Percentiles rank a stretch among this genome's conserved stretches.
Evolutionary conservation across 2,329 filamentous ascomycete genomes (phyloP).

Genomic region (Claviceps sorghi): DNA sequence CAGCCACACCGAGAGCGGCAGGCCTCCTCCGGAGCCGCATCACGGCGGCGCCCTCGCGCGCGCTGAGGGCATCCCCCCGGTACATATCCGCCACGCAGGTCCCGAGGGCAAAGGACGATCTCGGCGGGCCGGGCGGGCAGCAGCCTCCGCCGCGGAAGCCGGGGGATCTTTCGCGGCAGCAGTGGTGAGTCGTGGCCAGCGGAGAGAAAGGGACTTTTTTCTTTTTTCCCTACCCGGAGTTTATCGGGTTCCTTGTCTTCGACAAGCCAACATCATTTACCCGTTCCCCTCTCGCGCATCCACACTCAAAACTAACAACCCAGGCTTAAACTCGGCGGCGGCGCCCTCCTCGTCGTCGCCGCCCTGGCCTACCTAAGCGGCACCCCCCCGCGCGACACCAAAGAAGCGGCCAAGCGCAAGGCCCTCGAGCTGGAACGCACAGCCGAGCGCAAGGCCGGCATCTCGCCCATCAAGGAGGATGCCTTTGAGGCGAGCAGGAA

Average conservation of each 20-base stretch:
- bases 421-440: slow-evolving; percentile 1
- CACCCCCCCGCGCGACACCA: slow-evolving; percentile 2
- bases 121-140: slow-evolving; percentile 23
- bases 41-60: not conserved
- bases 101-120: slow-evolving; percentile 9
- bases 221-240: not conserved
- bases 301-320: no score
- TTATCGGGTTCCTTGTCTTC: not conserved
- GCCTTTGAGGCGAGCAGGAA: slow-evolving; percentile 1
- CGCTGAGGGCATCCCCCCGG: not conserved
- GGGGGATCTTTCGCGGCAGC: slow-evolving; percentile 16
- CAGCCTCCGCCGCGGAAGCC: slow-evolving; percentile 13
- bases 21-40: slow-evolving; percentile 2
- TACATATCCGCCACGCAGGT: slow-evolving; percentile 3
- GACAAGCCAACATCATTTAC: no score
- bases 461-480: slow-evolving; percentile 7
- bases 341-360: slow-evolving; percentile 13
- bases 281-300: no score
- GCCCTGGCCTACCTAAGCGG: slow-evolving; percentile 15
- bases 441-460: not conserved
- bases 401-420: slow-evolving; percentile 6
- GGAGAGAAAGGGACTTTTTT: no score
- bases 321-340: slow-evolving; percentile 17
- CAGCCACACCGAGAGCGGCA: not conserved
- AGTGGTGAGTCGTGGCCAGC: slow-evolving; percentile 20